Evolutionary conservation across 2,329 filamentous ascomycete genomes (phyloP).

Genomic region (Exophiala phaeomuriformis): DNA sequence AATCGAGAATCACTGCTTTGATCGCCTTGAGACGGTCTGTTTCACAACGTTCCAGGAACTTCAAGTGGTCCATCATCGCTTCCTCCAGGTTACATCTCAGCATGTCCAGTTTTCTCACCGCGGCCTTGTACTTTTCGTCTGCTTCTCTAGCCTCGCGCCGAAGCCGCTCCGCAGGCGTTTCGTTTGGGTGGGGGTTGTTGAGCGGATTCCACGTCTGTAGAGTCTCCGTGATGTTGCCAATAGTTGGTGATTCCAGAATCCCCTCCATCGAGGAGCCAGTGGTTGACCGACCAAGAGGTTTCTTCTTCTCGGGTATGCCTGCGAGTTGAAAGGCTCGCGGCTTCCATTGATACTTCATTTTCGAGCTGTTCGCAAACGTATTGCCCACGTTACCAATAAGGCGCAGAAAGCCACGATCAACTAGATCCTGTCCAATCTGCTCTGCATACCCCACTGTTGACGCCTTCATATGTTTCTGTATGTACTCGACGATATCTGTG

Average conservation of each 20-base stretch:
- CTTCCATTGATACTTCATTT: slow-evolving; percentile 96
- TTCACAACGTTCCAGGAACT: slow-evolving; percentile 95
- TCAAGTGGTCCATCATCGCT: slow-evolving; percentile 83
- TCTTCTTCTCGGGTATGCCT: slow-evolving; percentile 83
- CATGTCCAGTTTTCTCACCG: slow-evolving; percentile 77
- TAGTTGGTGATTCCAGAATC: slow-evolving; percentile 67
- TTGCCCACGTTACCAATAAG: slow-evolving; percentile 91
- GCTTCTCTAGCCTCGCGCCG: slow-evolving; percentile 82
- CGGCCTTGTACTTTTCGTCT: slow-evolving; percentile 86
- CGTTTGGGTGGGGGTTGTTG: slow-evolving; percentile 84
- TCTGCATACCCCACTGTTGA: slow-evolving; percentile 85
- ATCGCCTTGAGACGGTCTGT: slow-evolving; percentile 93
- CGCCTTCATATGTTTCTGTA: slow-evolving; percentile 79
- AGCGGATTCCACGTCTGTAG: slow-evolving; percentile 88
- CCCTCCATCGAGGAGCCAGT: slow-evolving; percentile 54
- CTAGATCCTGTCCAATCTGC: slow-evolving; percentile 87
- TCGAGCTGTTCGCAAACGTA: slow-evolving; percentile 94
- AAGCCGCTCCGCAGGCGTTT: slow-evolving; percentile 78
- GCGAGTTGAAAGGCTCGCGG: slow-evolving; percentile 82
- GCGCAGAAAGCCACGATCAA: slow-evolving; percentile 76
- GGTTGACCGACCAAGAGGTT: slow-evolving; percentile 62
- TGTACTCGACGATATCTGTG: slow-evolving; percentile 89
- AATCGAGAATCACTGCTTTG: slow-evolving; percentile 95
- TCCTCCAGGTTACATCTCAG: slow-evolving; percentile 93
- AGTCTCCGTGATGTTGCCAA: slow-evolving; percentile 80